These are phyloP conservation scores for Tricholoma terreum DNA, from an alignment of 768 basidiomycete genomes.

Conservation along the genomic window DNA sequence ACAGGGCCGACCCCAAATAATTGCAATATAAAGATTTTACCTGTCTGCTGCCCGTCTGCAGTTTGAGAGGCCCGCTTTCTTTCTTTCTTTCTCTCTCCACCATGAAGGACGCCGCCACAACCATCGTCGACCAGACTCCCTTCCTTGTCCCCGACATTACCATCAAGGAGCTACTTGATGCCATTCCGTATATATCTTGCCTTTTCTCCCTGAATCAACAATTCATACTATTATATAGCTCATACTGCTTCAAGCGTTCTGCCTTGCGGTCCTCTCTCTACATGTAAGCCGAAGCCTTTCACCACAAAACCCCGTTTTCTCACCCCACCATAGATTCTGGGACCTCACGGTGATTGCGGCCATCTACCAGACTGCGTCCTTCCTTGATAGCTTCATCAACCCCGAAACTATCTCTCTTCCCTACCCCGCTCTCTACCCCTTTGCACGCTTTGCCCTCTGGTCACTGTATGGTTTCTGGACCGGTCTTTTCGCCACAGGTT, in stretches of 20 bases:
- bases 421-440: constrained; percentile 57
- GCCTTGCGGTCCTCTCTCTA: constrained; percentile 76
- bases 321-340: constrained; percentile 49
- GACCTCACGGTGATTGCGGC: constrained; percentile 68
- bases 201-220: neutral
- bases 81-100: constrained; percentile 7
- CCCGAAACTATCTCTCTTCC: constrained; percentile 54
- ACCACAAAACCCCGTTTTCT: neutral
- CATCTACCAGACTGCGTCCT: constrained; percentile 65
- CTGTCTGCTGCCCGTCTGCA: constrained; percentile 12
- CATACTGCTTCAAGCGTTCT: constrained; percentile 90
- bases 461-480: constrained; percentile 75
- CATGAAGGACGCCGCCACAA: constrained; percentile 34
- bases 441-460: constrained; percentile 70
- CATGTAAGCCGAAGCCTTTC: constrained; percentile 50
- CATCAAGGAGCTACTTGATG: constrained; percentile 81
- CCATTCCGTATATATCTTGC: constrained; percentile 66
- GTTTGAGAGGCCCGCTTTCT: constrained; percentile 7
- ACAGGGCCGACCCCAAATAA: constrained; percentile 13
- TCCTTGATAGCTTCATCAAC: constrained; percentile 60
- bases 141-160: constrained; percentile 78
- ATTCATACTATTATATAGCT: constrained; percentile 32
- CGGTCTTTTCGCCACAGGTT: constrained; percentile 85
- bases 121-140: constrained; percentile 52
- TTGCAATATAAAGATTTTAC: neutral